These are phyloP conservation scores for Ganoderma leucocontextum DNA, from an alignment of 1,284 basidiomycete genomes.

Conservation along the genomic window DNA sequence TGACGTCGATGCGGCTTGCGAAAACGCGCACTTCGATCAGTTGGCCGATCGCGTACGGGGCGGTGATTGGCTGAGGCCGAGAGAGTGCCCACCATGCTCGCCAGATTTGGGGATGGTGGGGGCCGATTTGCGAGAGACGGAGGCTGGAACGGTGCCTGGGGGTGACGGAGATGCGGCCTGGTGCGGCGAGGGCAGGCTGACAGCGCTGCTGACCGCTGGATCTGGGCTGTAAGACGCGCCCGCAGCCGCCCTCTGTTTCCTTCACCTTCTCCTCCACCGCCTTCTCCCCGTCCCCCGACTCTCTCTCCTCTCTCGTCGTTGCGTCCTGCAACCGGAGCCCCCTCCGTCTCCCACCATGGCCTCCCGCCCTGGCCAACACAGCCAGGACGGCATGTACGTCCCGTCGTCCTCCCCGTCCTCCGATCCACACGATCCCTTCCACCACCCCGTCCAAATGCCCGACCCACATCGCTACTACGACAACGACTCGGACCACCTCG, in stretches of 20 bases:
- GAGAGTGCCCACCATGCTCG: background rate
- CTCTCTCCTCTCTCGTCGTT: conserved; percentile 16
- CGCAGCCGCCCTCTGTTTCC: conserved; percentile 11
- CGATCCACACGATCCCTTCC: conserved; percentile 62
- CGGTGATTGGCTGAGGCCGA: background rate
- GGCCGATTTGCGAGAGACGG: background rate
- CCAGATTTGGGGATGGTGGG: background rate
- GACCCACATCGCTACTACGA: conserved; percentile 67
- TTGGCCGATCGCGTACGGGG: background rate
- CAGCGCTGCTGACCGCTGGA: background rate
- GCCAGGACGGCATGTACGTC: conserved; percentile 45
- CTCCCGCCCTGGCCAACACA: conserved; percentile 40
- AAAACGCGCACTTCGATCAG: conserved; percentile 5
- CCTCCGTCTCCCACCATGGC: conserved; percentile 37
- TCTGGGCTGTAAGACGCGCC: background rate
- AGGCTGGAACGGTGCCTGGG: conserved; percentile 15
- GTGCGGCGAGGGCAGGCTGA: conserved; percentile 1
- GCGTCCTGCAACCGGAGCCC: conserved; percentile 33
- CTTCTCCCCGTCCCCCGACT: conserved; percentile 8
- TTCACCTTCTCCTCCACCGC: conserved; percentile 15
- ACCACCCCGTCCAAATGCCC: conserved; percentile 39
- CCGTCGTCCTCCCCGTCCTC: conserved; percentile 44
- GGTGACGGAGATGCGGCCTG: conserved; percentile 11
- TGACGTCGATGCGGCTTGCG: conserved; percentile 1
- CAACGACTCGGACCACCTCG: conserved; percentile 77